A percentile compares a stretch with the other conserved stretches of the same genome.
phyloP scores from a whole-genome alignment of 495 filamentous ascomycete genomes.

The Aspergillus kassunensis region DNA sequence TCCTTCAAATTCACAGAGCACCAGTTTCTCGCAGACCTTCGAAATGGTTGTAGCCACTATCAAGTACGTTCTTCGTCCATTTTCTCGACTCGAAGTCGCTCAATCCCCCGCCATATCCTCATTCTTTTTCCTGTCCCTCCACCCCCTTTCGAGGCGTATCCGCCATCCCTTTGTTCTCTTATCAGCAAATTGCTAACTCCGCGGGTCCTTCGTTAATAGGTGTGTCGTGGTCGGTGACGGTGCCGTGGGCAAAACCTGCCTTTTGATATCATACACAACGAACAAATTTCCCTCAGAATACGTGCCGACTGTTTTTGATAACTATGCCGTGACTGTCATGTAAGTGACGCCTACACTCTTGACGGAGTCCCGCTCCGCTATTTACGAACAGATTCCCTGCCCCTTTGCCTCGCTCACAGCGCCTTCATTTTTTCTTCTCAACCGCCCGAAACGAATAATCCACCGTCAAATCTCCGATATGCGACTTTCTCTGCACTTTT shows the following conservation, averaged over 20 bases:
- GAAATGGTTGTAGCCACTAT: constrained; percentile 41
- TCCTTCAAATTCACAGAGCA: constrained; percentile 7
- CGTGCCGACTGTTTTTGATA: constrained; percentile 98
- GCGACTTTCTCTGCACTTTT: not conserved
- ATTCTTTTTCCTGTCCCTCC: constrained; percentile 1
- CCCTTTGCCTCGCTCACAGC: not conserved
- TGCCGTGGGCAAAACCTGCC: constrained; percentile 98
- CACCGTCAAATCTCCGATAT: no score
- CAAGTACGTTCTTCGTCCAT: constrained; percentile 27
- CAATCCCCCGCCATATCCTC: constrained; percentile 1
- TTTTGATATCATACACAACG: constrained; percentile 97
- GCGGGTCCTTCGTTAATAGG: constrained; percentile 41
- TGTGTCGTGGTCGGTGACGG: constrained; percentile 99
- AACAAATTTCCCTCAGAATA: constrained; percentile 99
- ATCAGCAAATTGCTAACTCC: constrained; percentile 25
- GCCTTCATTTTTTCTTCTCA: not conserved
- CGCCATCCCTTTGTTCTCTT: not conserved
- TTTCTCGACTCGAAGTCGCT: constrained; percentile 1
- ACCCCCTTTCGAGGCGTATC: constrained; percentile 14
- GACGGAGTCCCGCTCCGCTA: not conserved
- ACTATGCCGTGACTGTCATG: constrained; percentile 99
- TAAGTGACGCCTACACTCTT: constrained; percentile 49
- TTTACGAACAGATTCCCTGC: not conserved
- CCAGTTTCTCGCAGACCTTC: constrained; percentile 8
- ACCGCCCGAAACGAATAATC: not conserved